Percentiles rank a stretch among this genome's conserved stretches.
phyloP scores from a whole-genome alignment of 2,329 filamentous ascomycete genomes.

The Fusarium annulatum region DNA sequence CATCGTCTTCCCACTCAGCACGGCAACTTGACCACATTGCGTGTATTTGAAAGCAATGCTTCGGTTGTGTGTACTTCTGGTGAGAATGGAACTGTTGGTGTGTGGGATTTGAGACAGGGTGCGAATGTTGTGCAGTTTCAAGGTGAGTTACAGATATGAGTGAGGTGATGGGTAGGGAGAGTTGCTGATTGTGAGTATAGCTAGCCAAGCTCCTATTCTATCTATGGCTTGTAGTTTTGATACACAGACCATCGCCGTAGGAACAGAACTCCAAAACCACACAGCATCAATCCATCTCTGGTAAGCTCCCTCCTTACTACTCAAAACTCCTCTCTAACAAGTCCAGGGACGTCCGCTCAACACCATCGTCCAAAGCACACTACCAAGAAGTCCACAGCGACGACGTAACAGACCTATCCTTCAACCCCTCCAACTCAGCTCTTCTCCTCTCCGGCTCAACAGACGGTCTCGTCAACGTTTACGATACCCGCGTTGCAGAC shows the following conservation, averaged over 20 bases:
- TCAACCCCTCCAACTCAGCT: constrained; percentile 69
- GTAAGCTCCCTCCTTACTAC: constrained; percentile 51
- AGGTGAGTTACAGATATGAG: constrained; percentile 52
- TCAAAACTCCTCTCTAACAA: neutral
- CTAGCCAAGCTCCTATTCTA: constrained; percentile 64
- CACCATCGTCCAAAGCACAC: constrained; percentile 59
- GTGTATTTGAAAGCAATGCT: constrained; percentile 62
- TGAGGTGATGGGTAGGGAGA: neutral
- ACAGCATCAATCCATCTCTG: constrained; percentile 71
- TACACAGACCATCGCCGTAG: constrained; percentile 73
- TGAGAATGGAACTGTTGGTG: constrained; percentile 73
- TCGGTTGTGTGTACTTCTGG: constrained; percentile 75
- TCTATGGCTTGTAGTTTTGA: constrained; percentile 71
- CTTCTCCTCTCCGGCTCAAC: constrained; percentile 81
- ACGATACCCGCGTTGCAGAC: constrained; percentile 75
- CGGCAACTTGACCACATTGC: constrained; percentile 72
- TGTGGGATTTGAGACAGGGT: constrained; percentile 72
- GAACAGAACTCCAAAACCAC: constrained; percentile 77
- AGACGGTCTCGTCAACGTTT: constrained; percentile 82
- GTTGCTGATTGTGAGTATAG: constrained; percentile 41
- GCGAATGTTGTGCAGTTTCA: constrained; percentile 57
- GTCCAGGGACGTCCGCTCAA: constrained; percentile 67
- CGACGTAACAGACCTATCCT: constrained; percentile 69
- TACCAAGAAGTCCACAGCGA: constrained; percentile 76
- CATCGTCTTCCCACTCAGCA: constrained; percentile 64